phyloP scores from a whole-genome alignment of 2,329 filamentous ascomycete species.

The Aspergillus brasiliensis region DNA sequence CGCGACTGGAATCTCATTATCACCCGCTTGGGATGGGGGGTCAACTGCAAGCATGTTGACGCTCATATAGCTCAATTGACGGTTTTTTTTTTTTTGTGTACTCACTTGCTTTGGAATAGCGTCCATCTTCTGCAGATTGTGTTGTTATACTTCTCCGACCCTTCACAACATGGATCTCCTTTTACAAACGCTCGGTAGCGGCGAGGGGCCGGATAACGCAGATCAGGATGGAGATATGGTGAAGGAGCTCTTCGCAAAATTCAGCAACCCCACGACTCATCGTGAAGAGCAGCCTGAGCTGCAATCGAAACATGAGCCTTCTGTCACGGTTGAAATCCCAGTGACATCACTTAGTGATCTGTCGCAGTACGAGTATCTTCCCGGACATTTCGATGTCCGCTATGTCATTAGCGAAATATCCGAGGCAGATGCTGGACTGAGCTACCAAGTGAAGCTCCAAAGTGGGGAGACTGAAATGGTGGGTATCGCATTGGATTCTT shows the following conservation, averaged over 20 bases:
- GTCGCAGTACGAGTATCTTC: slow-evolving; percentile 41
- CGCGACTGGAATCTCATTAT: slow-evolving; percentile 8
- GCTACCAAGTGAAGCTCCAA: slow-evolving; percentile 36
- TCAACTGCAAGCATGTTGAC: background rate
- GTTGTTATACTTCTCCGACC: background rate
- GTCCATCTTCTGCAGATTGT: no score
- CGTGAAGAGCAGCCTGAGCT: background rate
- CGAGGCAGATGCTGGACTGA: slow-evolving; percentile 21
- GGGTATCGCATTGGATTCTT: slow-evolving; percentile 18
- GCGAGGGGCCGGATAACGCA: background rate
- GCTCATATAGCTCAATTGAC: background rate
- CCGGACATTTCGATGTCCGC: slow-evolving; percentile 40
- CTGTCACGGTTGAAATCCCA: slow-evolving; percentile 33
- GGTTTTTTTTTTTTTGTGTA: background rate
- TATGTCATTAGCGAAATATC: slow-evolving; percentile 34
- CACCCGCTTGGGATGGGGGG: background rate
- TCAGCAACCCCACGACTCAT: background rate
- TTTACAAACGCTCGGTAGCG: no score
- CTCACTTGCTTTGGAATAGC: background rate
- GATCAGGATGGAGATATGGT: slow-evolving; percentile 20
- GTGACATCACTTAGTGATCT: slow-evolving; percentile 29
- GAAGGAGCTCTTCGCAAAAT: slow-evolving; percentile 23
- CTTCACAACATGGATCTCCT: background rate
- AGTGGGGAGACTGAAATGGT: slow-evolving; percentile 42
- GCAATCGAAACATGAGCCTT: background rate